These are phyloP conservation scores for Magnaporthiopsis incrustans DNA, from an alignment of 2,329 filamentous ascomycete species.

Conservation along the genomic window DNA sequence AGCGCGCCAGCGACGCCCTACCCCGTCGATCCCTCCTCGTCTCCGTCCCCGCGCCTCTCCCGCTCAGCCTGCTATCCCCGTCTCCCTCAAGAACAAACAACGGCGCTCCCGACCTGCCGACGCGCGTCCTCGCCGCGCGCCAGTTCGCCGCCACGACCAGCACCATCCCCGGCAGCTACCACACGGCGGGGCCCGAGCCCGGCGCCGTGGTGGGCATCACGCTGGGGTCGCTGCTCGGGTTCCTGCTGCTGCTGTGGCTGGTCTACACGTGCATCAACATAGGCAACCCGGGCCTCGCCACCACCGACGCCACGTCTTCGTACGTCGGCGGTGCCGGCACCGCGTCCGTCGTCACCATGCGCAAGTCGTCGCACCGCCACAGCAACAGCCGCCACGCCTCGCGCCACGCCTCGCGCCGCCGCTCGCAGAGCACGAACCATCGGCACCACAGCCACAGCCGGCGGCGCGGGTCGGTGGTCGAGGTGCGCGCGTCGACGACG, in stretches of 20 bases:
- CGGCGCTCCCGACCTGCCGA: conserved; percentile 8
- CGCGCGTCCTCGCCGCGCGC: conserved; percentile 13
- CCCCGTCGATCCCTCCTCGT: not conserved
- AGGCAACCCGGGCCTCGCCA: conserved; percentile 15
- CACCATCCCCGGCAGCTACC: conserved; percentile 24
- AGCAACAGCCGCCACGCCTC: conserved; percentile 8
- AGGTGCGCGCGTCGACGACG: conserved; percentile 16
- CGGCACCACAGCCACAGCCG: not conserved
- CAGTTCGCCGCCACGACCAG: conserved; percentile 14
- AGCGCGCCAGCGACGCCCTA: not conserved
- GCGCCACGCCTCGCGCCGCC: conserved; percentile 10
- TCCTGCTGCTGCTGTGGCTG: conserved; percentile 25
- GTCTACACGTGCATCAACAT: conserved; percentile 24
- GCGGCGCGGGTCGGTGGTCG: conserved; percentile 18
- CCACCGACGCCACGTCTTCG: conserved; percentile 9
- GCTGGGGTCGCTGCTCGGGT: conserved; percentile 35
- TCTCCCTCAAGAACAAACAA: not conserved
- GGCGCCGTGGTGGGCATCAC: conserved; percentile 32
- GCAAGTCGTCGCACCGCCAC: conserved; percentile 12
- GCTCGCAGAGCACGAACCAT: conserved; percentile 6
- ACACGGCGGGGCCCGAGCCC: conserved; percentile 17
- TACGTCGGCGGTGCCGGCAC: conserved; percentile 13
- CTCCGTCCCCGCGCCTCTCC: not conserved
- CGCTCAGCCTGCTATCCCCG: not conserved
- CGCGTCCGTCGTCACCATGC: conserved; percentile 16